Base-by-base conservation (phyloP, 1,139 yeast genomes). In the Taphrina sp. region DNA sequence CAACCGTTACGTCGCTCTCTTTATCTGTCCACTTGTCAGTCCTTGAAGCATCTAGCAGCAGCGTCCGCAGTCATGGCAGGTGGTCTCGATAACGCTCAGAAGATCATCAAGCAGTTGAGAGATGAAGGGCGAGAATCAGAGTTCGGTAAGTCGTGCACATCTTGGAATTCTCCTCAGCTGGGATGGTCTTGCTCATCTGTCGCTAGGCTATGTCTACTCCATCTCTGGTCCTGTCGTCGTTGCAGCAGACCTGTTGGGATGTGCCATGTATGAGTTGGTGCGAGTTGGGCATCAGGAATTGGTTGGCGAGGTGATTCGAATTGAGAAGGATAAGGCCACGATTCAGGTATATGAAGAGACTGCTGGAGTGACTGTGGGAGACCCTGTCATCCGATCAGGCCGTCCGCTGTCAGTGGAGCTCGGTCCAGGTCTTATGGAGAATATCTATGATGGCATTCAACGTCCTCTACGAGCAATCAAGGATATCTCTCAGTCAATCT, bases 401-500 rank as follows among this genome's bases (percentile, higher is more conserved):
- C 88, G 92, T 72, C 99, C 99, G 16, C 78, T 92, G 66, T 88
- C 96, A 52, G 99, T 92, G 53, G 99, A 92, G 74, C 78, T 92
- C 70, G 99, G 99, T 67, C 99, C 99, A 26, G 99, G 99, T 71
- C 80, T 92, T 67, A 88, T 92, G 95, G 98, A 92, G 74, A 92
- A 96, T 63, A 92, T 92, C 70, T 92, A 92, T 69, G 99, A 92
- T 74, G 99, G 99, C 77, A 92, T 92, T 71, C 98, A 92, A 76
- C 89, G 99, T 77, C 98, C 99, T 45, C 80, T 92, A 71, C 85
- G 85, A 73, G 88, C 95, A 52, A 92, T 92, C 70, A 85, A 83
- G 70, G 95, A 88, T 61, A 71, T 74, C 60, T 83, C 96, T 20
- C 84, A 89, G 69, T 85, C 95, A 53, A 92, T 92, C 70, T 92